These are phyloP conservation scores for Umbilicus rupestris DNA, from an alignment of 164 flowering plant species.

Conservation along the genomic window DNA sequence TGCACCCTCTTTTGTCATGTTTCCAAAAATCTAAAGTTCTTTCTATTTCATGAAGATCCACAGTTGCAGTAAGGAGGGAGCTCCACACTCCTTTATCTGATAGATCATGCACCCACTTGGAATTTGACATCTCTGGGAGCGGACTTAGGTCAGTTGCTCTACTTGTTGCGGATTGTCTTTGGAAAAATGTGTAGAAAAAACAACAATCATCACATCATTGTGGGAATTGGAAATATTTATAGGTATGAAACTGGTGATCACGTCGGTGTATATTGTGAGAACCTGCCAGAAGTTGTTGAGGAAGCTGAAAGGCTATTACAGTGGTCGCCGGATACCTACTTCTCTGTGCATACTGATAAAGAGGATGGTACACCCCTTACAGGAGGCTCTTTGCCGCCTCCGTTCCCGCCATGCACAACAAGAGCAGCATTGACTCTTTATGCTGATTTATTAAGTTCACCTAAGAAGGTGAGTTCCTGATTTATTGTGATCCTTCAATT, in stretches of 20 bases:
- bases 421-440: slow-evolving; percentile 60
- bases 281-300: slow-evolving; percentile 61
- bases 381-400: slow-evolving; percentile 64
- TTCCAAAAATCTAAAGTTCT: slow-evolving; percentile 10
- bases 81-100: slow-evolving; percentile 82
- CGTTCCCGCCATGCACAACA: slow-evolving; percentile 78
- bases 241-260: slow-evolving; percentile 97
- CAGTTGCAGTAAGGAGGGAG: slow-evolving; percentile 69
- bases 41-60: slow-evolving; percentile 36
- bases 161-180: background rate
- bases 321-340: slow-evolving; percentile 44
- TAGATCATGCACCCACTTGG: slow-evolving; percentile 89
- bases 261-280: slow-evolving; percentile 81
- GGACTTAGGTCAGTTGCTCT: slow-evolving; percentile 51
- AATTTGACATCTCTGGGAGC: slow-evolving; percentile 70
- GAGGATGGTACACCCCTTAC: slow-evolving; percentile 63
- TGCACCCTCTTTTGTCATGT: background rate
- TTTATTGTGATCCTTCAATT: background rate
- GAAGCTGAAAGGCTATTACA: slow-evolving; percentile 65
- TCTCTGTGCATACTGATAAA: slow-evolving; percentile 67
- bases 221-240: slow-evolving; percentile 1
- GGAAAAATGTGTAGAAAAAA: background rate
- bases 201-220: background rate
- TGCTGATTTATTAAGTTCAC: slow-evolving; percentile 81
- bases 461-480: slow-evolving; percentile 53